Conservation (phyloP, 305 asterid species). For the Fraxinus sp. region DNA sequence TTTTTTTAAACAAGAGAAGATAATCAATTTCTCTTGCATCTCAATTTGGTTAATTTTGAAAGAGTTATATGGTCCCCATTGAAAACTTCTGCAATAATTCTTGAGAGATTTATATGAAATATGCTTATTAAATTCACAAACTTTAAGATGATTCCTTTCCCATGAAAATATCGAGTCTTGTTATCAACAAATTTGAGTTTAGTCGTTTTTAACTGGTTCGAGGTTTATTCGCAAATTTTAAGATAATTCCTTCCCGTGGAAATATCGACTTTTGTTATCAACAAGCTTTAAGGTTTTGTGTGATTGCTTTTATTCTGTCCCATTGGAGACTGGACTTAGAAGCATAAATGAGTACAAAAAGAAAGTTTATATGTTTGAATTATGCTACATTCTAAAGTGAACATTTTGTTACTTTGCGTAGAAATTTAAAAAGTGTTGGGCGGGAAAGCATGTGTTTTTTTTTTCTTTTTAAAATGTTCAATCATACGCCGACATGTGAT, state of each 20-base stretch:
- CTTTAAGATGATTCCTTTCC: conserved; percentile 4
- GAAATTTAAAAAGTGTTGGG: no score
- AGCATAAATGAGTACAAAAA: conserved; percentile 42
- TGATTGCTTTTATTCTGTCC: not conserved
- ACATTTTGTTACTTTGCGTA: no score
- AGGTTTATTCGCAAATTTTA: not conserved
- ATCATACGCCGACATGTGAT: no score
- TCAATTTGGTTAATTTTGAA: not conserved
- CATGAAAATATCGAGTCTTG: not conserved
- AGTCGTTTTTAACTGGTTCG: not conserved
- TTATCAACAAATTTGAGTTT: not conserved
- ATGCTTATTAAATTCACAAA: conserved; percentile 12
- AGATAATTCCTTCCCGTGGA: not conserved
- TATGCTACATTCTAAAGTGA: no score
- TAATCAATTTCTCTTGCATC: not conserved
- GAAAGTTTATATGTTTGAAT: not conserved
- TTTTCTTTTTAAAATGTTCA: no score
- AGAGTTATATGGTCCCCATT: not conserved
- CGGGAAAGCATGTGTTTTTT: no score
- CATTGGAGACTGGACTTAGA: conserved; percentile 35
- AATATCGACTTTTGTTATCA: not conserved
- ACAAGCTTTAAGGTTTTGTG: not conserved
- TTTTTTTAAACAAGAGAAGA: not conserved
- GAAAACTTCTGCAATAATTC: not conserved
- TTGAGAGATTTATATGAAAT: conserved; percentile 7